phyloP scores from a whole-genome alignment of 257 asterid species.

The Linderniella brevidens region DNA sequence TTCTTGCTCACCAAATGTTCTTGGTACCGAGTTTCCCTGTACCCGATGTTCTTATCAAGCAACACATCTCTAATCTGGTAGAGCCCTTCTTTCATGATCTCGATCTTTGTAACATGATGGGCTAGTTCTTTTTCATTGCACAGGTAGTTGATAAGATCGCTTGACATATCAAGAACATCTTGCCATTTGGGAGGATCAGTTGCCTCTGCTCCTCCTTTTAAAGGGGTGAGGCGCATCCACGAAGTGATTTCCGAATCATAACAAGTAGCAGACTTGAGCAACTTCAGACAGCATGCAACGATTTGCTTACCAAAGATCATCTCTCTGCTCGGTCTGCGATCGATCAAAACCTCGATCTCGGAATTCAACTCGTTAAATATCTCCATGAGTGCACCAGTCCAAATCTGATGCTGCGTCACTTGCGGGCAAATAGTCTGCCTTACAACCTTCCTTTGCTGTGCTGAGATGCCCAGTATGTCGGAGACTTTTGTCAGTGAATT shows the following conservation, averaged over 20 bases:
- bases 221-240: conserved; percentile 77
- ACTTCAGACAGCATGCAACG: conserved; percentile 31
- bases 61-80: conserved; percentile 55
- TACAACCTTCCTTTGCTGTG: conserved; percentile 67
- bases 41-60: conserved; percentile 63
- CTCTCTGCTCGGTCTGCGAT: conserved; percentile 20
- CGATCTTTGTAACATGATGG: conserved; percentile 41
- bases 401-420: conserved; percentile 58
- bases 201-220: conserved; percentile 18
- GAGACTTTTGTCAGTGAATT: conserved; percentile 47
- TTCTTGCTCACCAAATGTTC: conserved; percentile 65
- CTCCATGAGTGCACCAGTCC: conserved; percentile 47
- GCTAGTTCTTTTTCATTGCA: conserved; percentile 22
- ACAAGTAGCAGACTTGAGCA: conserved; percentile 31
- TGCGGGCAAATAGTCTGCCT: conserved; percentile 54
- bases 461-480: conserved; percentile 41
- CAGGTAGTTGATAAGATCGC: conserved; percentile 45
- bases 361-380: conserved; percentile 40
- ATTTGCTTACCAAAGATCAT: conserved; percentile 46
- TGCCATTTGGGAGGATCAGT: conserved; percentile 42
- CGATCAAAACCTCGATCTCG: conserved; percentile 24
- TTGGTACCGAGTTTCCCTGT: conserved; percentile 47
- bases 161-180: conserved; percentile 52
- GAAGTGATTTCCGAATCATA: conserved; percentile 59
- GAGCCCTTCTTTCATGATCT: conserved; percentile 72